phyloP scores from a whole-genome alignment of 23 red algal species.

The Gracilaria caudata region DNA sequence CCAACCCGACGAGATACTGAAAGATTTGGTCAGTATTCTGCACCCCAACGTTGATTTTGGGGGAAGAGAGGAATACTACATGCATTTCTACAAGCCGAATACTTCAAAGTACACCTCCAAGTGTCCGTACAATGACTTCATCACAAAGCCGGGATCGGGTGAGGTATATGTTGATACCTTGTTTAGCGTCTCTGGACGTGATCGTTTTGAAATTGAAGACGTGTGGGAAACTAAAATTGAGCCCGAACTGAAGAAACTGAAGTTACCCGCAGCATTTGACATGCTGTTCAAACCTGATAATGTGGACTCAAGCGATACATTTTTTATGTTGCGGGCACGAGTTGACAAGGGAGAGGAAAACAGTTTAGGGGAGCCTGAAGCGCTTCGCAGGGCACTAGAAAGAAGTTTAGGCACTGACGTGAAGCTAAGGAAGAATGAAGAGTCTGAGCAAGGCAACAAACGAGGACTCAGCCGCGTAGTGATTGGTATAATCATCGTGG shows the following conservation, averaged over 20 bases:
- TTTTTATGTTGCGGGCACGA: neutral
- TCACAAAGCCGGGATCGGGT: neutral
- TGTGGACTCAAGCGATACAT: neutral
- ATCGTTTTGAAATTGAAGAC: slow-evolving; percentile 41
- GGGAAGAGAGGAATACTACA: slow-evolving; percentile 12
- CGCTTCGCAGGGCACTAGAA: neutral
- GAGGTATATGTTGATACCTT: slow-evolving; percentile 8
- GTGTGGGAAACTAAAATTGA: neutral
- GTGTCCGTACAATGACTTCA: slow-evolving; percentile 34
- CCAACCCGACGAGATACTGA: slow-evolving; percentile 42
- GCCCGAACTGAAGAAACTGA: neutral
- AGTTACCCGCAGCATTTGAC: neutral
- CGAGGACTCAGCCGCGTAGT: neutral
- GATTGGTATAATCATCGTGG: neutral
- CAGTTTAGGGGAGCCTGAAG: neutral
- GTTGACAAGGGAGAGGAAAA: neutral
- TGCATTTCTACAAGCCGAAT: neutral
- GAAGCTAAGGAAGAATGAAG: neutral
- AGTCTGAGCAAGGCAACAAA: neutral
- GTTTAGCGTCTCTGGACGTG: neutral
- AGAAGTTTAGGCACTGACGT: neutral
- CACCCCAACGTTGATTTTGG: slow-evolving; percentile 50
- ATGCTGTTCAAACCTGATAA: neutral
- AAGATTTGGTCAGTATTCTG: slow-evolving; percentile 60
- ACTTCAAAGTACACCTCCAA: neutral